Conservation (phyloP, 768 basidiomycete species). For the Tricholoma hemisulphureum region DNA sequence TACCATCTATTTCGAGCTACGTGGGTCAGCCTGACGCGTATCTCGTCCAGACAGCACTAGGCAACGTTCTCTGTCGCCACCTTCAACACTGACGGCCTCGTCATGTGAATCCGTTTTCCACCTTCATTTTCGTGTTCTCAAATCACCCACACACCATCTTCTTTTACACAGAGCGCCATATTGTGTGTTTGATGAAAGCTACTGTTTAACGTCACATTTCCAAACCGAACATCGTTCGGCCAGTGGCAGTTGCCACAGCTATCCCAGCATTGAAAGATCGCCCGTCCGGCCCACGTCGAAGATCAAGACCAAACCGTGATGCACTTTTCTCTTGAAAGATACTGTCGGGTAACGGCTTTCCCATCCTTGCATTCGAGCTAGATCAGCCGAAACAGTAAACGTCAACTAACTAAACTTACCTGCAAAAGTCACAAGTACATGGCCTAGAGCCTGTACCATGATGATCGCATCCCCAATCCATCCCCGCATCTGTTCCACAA, state of each 20-base stretch:
- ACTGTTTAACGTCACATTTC: constrained; percentile 16
- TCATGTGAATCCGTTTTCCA: too few relatives aligned
- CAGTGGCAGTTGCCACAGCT: constrained; percentile 19
- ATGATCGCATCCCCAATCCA: constrained; percentile 38
- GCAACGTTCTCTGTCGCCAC: too few relatives aligned
- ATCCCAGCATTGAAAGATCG: constrained; percentile 26
- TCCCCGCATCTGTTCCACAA: constrained; percentile 34
- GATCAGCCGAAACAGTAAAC: not conserved
- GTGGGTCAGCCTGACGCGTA: too few relatives aligned
- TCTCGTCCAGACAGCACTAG: too few relatives aligned
- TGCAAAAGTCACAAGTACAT: constrained; percentile 40
- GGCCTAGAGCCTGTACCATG: constrained; percentile 35
- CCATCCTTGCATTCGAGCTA: constrained; percentile 25
- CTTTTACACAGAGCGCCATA: too few relatives aligned
- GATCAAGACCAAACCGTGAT: constrained; percentile 28
- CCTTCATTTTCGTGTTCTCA: too few relatives aligned
- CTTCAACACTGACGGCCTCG: too few relatives aligned
- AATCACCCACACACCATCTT: too few relatives aligned
- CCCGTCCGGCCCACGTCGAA: constrained; percentile 33
- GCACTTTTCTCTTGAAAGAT: constrained; percentile 29
- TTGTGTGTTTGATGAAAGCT: too few relatives aligned
- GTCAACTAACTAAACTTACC: constrained; percentile 16
- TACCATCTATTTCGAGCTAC: too few relatives aligned
- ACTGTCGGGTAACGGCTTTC: constrained; percentile 29
- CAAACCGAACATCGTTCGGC: constrained; percentile 24